Evolutionary conservation across 192 early-diverging fungal species (phyloP).

Genomic region (Thamnidium elegans): DNA sequence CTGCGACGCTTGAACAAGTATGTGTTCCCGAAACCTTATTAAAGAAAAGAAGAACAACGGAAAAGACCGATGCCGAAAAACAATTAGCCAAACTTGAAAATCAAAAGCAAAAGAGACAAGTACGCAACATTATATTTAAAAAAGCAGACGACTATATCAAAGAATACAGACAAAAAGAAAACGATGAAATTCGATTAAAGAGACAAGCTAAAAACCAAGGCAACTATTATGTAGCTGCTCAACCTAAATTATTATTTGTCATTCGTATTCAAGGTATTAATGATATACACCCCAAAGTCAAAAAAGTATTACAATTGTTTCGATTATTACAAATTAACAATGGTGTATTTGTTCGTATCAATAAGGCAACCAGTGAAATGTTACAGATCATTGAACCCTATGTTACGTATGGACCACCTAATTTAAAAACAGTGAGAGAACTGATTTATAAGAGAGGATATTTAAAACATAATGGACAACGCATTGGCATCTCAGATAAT

Average conservation of each 20-base stretch:
- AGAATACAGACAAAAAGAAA: conserved; percentile 91
- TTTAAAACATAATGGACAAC: conserved; percentile 96
- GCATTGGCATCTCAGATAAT: conserved; percentile 96
- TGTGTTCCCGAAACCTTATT: conserved; percentile 80
- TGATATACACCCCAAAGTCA: conserved; percentile 96
- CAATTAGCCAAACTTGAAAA: conserved; percentile 46
- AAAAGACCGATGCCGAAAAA: conserved; percentile 63
- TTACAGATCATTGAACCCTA: conserved; percentile 95
- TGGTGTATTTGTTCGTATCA: conserved; percentile 92
- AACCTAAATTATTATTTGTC: conserved; percentile 96
- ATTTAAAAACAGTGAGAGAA: conserved; percentile 97
- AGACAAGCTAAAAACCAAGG: conserved; percentile 88
- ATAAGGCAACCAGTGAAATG: conserved; percentile 96
- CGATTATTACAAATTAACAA: conserved; percentile 99
- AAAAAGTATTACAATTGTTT: conserved; percentile 97
- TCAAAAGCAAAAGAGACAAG: conserved; percentile 53
- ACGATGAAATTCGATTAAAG: conserved; percentile 84
- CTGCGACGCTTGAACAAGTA: conserved; percentile 61
- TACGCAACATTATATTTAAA: conserved; percentile 97
- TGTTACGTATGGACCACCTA: conserved; percentile 91
- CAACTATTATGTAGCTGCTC: conserved; percentile 90
- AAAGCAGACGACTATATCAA: conserved; percentile 98
- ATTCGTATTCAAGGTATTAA: conserved; percentile 99
- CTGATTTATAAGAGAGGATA: conserved; percentile 99
- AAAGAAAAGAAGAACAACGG: conserved; percentile 76